Evolutionary conservation across 2,329 filamentous ascomycete genomes (phyloP).

Genomic region (Orbilia brochopaga): DNA sequence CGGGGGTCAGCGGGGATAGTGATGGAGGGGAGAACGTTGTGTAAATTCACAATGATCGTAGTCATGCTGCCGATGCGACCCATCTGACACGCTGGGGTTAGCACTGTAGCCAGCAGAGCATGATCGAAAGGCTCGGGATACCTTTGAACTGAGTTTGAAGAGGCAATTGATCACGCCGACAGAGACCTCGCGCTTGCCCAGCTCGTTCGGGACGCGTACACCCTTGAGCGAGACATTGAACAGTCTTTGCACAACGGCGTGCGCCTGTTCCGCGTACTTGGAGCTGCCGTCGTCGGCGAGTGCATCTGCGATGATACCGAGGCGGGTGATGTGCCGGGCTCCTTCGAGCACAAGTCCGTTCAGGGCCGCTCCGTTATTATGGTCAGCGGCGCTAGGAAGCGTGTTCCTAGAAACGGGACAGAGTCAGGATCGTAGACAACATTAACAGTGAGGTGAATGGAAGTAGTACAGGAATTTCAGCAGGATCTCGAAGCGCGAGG

Average conservation of each 20-base stretch:
- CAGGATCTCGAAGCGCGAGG: constrained; percentile 34
- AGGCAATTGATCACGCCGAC: constrained; percentile 49
- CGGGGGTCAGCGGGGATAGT: constrained; percentile 44
- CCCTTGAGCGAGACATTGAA: constrained; percentile 46
- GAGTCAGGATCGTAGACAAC: not conserved
- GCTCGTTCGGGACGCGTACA: constrained; percentile 29
- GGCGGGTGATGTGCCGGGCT: constrained; percentile 34
- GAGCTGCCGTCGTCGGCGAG: constrained; percentile 33
- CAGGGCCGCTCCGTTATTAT: constrained; percentile 37
- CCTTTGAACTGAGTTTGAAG: constrained; percentile 44
- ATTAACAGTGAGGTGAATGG: no score
- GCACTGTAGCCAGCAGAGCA: not conserved
- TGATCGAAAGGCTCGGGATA: not conserved
- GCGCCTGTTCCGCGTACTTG: constrained; percentile 40
- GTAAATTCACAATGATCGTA: constrained; percentile 43
- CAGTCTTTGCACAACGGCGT: constrained; percentile 42
- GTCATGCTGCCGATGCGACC: constrained; percentile 47
- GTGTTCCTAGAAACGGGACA: constrained; percentile 29
- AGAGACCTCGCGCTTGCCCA: constrained; percentile 40
- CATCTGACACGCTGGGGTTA: constrained; percentile 15
- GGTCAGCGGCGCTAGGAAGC: constrained; percentile 39
- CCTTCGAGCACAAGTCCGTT: constrained; percentile 36
- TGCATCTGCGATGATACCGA: constrained; percentile 38
- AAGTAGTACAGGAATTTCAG: constrained; percentile 47
- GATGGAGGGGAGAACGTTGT: constrained; percentile 43